Conservation (phyloP, 305 asterid species). For the Stenogyne calaminthoides region DNA sequence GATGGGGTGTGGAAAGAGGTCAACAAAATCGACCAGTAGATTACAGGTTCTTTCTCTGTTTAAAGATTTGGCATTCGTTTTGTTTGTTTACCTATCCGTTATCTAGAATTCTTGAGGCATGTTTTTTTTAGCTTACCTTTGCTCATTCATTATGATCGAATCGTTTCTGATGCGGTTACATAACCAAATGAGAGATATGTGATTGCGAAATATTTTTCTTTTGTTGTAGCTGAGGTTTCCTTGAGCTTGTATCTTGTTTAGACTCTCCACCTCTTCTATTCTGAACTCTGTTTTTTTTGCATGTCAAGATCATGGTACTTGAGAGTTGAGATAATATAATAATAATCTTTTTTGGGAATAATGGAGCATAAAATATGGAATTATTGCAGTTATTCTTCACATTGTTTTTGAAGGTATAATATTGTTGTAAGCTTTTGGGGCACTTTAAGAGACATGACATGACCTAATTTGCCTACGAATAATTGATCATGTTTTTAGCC, state of each 20-base stretch:
- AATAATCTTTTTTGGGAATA: not conserved
- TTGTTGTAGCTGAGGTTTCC: not conserved
- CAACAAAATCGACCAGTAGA: slow-evolving; percentile 36
- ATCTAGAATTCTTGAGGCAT: not conserved
- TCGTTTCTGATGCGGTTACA: slow-evolving; percentile 36
- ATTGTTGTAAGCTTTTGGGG: not conserved
- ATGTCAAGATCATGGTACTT: not conserved
- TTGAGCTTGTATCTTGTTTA: not conserved
- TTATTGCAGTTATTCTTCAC: not conserved
- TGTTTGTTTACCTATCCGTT: slow-evolving; percentile 14
- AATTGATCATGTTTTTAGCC: not conserved
- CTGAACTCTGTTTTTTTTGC: not conserved
- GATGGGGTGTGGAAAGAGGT: slow-evolving; percentile 79
- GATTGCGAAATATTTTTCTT: not conserved
- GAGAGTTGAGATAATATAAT: not conserved
- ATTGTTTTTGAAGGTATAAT: not conserved
- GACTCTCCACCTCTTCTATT: not conserved
- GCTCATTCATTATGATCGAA: slow-evolving; percentile 31
- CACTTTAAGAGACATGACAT: not conserved
- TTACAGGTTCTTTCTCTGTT: slow-evolving; percentile 5
- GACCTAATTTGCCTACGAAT: not conserved
- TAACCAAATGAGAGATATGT: not conserved
- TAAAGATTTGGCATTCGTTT: slow-evolving; percentile 12
- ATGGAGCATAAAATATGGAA: not conserved
- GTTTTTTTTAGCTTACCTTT: not conserved